Percentiles rank a stretch among this genome's conserved stretches.
Evolutionary conservation across 352 stramenopile genomes (phyloP).

Genomic region (Phytopythium litorale): DNA sequence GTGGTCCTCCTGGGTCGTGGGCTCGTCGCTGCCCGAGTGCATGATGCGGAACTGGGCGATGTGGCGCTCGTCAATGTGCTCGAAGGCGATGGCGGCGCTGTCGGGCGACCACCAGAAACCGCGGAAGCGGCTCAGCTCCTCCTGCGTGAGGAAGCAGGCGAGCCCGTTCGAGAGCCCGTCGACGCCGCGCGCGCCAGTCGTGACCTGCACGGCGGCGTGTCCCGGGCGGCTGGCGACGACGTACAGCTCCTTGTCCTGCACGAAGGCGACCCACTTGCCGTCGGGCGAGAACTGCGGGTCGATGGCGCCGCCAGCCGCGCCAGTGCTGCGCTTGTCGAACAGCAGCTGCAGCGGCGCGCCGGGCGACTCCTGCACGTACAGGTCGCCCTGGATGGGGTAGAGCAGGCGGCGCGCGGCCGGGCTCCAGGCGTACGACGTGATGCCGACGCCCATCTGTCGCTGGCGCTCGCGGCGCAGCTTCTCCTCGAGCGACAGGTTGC

Average conservation of each 20-base stretch:
- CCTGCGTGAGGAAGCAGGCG: conserved; percentile 97
- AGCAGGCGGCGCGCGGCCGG: conserved; percentile 72
- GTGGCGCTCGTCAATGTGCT: conserved; percentile 91
- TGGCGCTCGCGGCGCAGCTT: conserved; percentile 89
- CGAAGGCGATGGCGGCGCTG: conserved; percentile 83
- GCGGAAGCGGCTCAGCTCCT: conserved; percentile 96
- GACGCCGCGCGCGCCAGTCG: conserved; percentile 58
- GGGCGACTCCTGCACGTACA: conserved; percentile 92
- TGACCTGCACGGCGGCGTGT: conserved; percentile 64
- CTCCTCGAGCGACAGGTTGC: conserved; percentile 87
- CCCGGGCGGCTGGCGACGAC: conserved; percentile 66
- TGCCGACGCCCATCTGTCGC: conserved; percentile 89
- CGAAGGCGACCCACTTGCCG: conserved; percentile 92
- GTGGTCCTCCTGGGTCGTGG: conserved; percentile 77
- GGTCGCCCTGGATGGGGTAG: conserved; percentile 89
- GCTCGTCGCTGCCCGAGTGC: conserved; percentile 83
- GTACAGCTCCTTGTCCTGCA: conserved; percentile 94
- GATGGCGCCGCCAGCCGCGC: conserved; percentile 75
- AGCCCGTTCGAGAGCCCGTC: conserved; percentile 89
- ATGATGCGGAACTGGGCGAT: conserved; percentile 95
- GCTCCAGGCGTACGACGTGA: conserved; percentile 90
- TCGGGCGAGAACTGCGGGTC: conserved; percentile 94
- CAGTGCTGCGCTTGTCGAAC: conserved; percentile 84
- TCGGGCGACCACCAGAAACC: conserved; percentile 96
- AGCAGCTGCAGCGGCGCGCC: conserved; percentile 70